phyloP scores from a whole-genome alignment of 2,329 filamentous ascomycete genomes.

The Hymenoscyphus salicellus region DNA sequence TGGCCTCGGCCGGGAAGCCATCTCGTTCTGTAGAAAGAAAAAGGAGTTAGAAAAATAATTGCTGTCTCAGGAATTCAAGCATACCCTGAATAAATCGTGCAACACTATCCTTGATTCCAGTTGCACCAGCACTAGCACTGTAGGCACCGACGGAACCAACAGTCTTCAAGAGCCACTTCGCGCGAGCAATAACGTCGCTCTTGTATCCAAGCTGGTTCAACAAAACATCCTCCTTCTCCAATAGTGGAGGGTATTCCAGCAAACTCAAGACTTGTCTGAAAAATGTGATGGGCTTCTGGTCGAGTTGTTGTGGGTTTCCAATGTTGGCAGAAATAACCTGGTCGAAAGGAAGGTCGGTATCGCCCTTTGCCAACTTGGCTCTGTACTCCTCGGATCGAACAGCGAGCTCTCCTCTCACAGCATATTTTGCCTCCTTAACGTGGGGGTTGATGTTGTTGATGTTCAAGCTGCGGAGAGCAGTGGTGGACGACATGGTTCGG shows the following conservation, averaged over 20 bases:
- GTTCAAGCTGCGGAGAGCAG: constrained; percentile 55
- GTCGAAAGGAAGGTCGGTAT: constrained; percentile 68
- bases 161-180: constrained; percentile 73
- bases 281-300: constrained; percentile 99
- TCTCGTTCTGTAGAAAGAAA: constrained; percentile 61
- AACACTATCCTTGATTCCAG: constrained; percentile 82
- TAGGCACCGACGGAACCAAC: constrained; percentile 94
- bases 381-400: constrained; percentile 91
- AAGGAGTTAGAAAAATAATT: constrained; percentile 37
- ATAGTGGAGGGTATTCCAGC: constrained; percentile 81
- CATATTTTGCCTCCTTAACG: constrained; percentile 85
- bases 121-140: constrained; percentile 87
- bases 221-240: constrained; percentile 80
- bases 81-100: constrained; percentile 87
- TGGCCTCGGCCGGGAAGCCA: constrained; percentile 76
- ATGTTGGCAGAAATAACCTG: constrained; percentile 97
- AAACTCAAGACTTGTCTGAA: constrained; percentile 95
- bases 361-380: constrained; percentile 61
- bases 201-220: constrained; percentile 78
- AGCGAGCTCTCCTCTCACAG: constrained; percentile 92
- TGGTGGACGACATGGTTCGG: constrained; percentile 38
- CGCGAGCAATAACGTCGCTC: constrained; percentile 81
- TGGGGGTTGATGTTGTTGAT: constrained; percentile 90
- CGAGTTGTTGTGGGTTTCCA: constrained; percentile 96
- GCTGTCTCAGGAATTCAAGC: constrained; percentile 64